Conservation (phyloP, 73 alveolate genomes). For the Tetrahymena elliotti region DNA sequence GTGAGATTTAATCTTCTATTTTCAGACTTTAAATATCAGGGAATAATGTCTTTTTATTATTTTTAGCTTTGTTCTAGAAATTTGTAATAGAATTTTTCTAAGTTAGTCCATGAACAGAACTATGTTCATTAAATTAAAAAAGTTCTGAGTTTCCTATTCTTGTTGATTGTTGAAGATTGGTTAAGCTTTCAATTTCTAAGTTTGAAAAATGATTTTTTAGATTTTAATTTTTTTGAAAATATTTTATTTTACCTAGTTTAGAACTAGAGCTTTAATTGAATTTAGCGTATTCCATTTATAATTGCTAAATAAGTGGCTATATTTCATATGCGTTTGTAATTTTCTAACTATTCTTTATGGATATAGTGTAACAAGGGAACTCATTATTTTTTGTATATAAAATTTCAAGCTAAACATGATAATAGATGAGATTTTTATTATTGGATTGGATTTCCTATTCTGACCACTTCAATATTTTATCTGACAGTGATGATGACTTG, state of each 20-base stretch:
- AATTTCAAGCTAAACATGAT: not conserved
- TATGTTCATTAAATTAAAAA: not conserved
- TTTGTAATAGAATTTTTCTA: not conserved
- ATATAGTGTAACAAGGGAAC: not conserved
- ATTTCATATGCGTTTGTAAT: not conserved
- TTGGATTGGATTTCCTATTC: not conserved
- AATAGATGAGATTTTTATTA: not conserved
- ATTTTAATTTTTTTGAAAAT: not conserved
- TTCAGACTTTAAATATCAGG: not conserved
- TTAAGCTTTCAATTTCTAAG: not conserved
- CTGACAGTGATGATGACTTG: not conserved
- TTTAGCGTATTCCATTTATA: not conserved
- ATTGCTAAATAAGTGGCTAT: not conserved
- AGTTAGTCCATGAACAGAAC: not conserved
- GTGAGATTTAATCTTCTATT: not conserved
- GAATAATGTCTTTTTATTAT: not conserved
- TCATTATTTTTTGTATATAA: not conserved
- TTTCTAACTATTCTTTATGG: not conserved
- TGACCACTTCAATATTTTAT: not conserved
- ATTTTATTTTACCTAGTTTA: not conserved
- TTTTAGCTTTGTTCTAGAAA: not conserved
- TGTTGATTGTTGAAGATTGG: not conserved
- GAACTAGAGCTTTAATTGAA: not conserved
- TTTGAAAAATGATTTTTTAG: not conserved
- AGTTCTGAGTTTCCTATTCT: not conserved